These are phyloP conservation scores for Ophiocordyceps camponoti-rufipedis DNA, from an alignment of 2,329 filamentous ascomycete species.

Conservation along the genomic window DNA sequence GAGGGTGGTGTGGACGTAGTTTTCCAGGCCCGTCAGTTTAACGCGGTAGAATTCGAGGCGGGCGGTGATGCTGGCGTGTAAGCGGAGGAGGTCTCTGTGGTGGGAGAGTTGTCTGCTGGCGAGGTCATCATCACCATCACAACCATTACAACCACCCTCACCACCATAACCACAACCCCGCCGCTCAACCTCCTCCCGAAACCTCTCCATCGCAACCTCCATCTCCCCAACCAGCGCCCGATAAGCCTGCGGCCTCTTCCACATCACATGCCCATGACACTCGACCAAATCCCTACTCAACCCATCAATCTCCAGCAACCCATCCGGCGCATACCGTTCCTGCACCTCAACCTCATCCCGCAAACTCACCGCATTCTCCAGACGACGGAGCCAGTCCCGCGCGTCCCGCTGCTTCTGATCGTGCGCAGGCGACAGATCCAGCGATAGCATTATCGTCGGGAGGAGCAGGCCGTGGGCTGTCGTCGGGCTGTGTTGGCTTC, in stretches of 20 bases:
- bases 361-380: conserved; percentile 43
- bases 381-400: conserved; percentile 39
- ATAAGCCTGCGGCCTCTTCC: conserved; percentile 45
- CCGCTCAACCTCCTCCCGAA: conserved; percentile 9
- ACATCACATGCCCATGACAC: conserved; percentile 42
- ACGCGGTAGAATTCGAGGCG: conserved; percentile 40
- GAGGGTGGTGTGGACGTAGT: conserved; percentile 43
- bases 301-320: conserved; percentile 36
- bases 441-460: conserved; percentile 37
- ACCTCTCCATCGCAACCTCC: conserved; percentile 26
- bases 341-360: conserved; percentile 38
- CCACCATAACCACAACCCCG: neutral
- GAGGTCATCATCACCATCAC: neutral
- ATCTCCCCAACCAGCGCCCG: conserved; percentile 32
- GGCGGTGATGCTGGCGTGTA: conserved; percentile 33
- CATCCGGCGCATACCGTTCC: conserved; percentile 34
- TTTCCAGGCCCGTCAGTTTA: conserved; percentile 43
- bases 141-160: too few relatives aligned
- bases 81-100: conserved; percentile 17
- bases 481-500: conserved; percentile 18
- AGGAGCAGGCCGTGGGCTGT: conserved; percentile 37
- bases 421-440: conserved; percentile 35
- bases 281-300: conserved; percentile 45
- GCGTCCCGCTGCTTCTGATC: conserved; percentile 46
- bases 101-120: conserved; percentile 3